Evolutionary conservation across 805 yeast genomes (phyloP).

Genomic region (Ogataea henricii): DNA sequence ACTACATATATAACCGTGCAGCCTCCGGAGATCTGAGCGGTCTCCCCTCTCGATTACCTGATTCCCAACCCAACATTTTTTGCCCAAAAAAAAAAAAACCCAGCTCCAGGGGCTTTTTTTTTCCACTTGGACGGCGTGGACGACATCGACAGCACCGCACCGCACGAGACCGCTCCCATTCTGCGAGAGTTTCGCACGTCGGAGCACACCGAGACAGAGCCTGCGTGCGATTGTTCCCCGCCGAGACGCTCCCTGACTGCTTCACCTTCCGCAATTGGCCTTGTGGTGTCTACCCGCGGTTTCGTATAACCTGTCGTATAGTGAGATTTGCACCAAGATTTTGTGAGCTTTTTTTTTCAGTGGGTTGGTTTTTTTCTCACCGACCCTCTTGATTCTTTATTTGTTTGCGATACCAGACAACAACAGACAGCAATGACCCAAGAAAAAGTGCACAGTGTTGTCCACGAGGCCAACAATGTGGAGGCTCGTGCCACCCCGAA

Average conservation of each 20-base stretch:
- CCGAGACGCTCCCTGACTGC: background rate
- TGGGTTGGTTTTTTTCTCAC: background rate
- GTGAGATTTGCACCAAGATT: background rate
- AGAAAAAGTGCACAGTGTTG: conserved; percentile 44
- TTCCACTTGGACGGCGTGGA: background rate
- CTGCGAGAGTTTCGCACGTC: no score
- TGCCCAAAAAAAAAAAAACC: background rate
- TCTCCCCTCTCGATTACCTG: background rate
- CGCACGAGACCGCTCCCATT: background rate
- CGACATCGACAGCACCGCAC: conserved; percentile 3
- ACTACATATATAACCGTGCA: background rate
- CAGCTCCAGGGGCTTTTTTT: no score
- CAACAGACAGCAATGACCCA: conserved; percentile 22
- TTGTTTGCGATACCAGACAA: conserved; percentile 3
- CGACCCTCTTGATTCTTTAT: conserved; percentile 1
- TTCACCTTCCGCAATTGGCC: conserved; percentile 5
- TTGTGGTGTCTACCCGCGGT: background rate
- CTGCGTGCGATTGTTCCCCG: background rate
- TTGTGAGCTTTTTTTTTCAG: background rate
- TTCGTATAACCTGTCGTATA: conserved; percentile 1
- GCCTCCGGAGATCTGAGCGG: background rate
- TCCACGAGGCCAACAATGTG: conserved; percentile 62
- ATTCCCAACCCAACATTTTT: conserved; percentile 8
- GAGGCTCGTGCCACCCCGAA: conserved; percentile 52
- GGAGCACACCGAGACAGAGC: background rate